phyloP scores from a whole-genome alignment of 2,329 filamentous ascomycete genomes.

The Diplodia scrobiculata region DNA sequence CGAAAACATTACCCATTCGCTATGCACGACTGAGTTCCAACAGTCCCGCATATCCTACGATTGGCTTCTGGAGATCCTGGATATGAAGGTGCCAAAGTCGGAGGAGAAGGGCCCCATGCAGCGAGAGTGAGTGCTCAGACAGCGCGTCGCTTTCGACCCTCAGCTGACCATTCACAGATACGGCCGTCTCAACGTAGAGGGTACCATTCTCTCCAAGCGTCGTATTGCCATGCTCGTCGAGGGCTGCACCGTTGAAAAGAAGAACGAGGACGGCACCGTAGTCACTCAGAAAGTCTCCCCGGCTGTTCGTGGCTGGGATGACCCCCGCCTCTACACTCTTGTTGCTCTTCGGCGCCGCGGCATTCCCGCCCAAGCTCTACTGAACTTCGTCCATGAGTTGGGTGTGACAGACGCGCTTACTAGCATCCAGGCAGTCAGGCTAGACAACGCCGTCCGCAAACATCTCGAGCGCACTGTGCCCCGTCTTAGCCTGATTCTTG shows the following conservation, averaged over 20 bases:
- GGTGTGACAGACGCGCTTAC: conserved; percentile 82
- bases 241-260: conserved; percentile 54
- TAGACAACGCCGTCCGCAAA: conserved; percentile 80
- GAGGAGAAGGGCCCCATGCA: conserved; percentile 73
- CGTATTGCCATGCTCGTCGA: conserved; percentile 79
- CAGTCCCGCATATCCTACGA: conserved; percentile 85
- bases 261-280: conserved; percentile 48
- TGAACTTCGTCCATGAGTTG: conserved; percentile 87
- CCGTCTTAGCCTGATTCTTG: conserved; percentile 83
- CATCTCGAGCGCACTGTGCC: conserved; percentile 89
- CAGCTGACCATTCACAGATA: conserved; percentile 45
- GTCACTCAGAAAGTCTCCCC: conserved; percentile 47
- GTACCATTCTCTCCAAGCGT: conserved; percentile 85
- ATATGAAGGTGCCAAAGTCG: conserved; percentile 69
- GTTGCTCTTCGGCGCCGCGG: conserved; percentile 81
- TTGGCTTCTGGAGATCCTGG: conserved; percentile 79
- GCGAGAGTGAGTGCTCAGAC: conserved; percentile 62
- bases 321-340: conserved; percentile 85
- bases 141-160: conserved; percentile 39
- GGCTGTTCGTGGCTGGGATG: conserved; percentile 83
- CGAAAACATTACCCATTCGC: conserved; percentile 85
- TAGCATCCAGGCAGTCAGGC: conserved; percentile 76
- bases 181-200: conserved; percentile 74
- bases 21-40: conserved; percentile 93
- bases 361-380: conserved; percentile 82